Conservation (phyloP, 805 yeast species). For the Lipomyces mesembrius region DNA sequence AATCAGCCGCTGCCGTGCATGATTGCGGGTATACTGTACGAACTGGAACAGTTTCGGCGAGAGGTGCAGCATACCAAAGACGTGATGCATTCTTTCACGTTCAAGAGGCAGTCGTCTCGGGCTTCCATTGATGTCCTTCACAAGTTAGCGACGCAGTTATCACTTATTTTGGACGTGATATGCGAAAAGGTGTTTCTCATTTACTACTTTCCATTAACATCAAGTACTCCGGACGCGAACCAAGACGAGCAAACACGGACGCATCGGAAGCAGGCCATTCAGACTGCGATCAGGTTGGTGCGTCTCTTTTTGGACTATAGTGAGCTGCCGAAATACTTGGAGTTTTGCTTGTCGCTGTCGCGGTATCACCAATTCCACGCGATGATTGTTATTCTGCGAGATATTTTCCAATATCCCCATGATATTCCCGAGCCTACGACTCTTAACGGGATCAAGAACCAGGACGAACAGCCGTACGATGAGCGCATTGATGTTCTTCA, state of each 20-base stretch:
- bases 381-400: slow-evolving; percentile 26
- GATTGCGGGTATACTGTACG: not conserved
- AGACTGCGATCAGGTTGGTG: slow-evolving; percentile 22
- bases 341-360: slow-evolving; percentile 14
- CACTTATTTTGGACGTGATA: slow-evolving; percentile 8
- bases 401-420: slow-evolving; percentile 17
- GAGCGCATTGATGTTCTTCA: slow-evolving; percentile 21
- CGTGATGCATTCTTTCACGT: not conserved
- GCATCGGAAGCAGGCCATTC: slow-evolving; percentile 10
- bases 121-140: not conserved
- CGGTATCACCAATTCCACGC: slow-evolving; percentile 28
- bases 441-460: not conserved
- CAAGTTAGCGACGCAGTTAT: not conserved
- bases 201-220: slow-evolving; percentile 8
- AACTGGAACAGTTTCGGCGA: slow-evolving; percentile 4
- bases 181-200: slow-evolving; percentile 20
- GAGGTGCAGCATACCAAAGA: not conserved
- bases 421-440: not conserved
- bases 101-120: not conserved
- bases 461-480: slow-evolving; percentile 10
- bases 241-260: not conserved
- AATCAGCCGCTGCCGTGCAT: not conserved
- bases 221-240: not conserved
- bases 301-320: slow-evolving; percentile 12
- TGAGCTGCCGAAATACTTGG: not conserved